Base-by-base conservation (phyloP, 2,329 filamentous ascomycete species). In the Thelonectria discophora region DNA sequence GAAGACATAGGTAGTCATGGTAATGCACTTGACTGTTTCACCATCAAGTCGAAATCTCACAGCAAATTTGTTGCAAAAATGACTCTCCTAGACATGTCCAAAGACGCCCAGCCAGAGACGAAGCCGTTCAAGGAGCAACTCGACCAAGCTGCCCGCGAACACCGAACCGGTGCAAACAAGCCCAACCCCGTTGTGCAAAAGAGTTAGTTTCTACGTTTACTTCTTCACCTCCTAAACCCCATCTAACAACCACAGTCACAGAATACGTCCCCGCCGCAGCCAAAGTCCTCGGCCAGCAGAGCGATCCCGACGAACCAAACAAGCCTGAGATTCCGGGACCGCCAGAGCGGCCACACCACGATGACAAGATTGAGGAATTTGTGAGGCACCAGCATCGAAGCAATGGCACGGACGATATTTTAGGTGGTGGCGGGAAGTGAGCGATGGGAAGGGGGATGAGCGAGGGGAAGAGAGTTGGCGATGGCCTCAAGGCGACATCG, bases 381-480 rank as follows among this genome's bases (percentile, higher is more conserved):
- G 73, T 86, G 32, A 77, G 81, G 51, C 82, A 84, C 50, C 83
- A 85, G 73, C 82, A 86, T 67, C 72, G 78, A 40, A 85, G 82
- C 71, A 80, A 78, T 62, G 74, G 68, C 30, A 65, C 73, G 11
- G 72, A 76, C 21, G 71, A 69, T 7, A 47, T 73, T 18, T 57
- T 72, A 52, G 54, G 45, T 39, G 71, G 58, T 45, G 50, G 66
- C 9, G 37, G 56, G 37, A 47, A 55, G n/a, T 42, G 42, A 57
- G 48, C n/a, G n/a, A n/a, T n/a, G n/a, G n/a, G n/a, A n/a, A n/a
- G n/a, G n/a, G n/a, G n/a, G n/a, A n/a, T 34, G 13, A 18, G 5
- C n/a, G 10, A 21, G 32, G 17, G 53, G 3, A 3, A 21, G 27
- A 21, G 27, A 34, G 39, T 34, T 47, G 45, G 40, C 40, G 9